Evolutionary conservation across 2,329 filamentous ascomycete species (phyloP), one percentile per base, ranked within the genome.

Genomic region (Penicillium frequentans): DNA sequence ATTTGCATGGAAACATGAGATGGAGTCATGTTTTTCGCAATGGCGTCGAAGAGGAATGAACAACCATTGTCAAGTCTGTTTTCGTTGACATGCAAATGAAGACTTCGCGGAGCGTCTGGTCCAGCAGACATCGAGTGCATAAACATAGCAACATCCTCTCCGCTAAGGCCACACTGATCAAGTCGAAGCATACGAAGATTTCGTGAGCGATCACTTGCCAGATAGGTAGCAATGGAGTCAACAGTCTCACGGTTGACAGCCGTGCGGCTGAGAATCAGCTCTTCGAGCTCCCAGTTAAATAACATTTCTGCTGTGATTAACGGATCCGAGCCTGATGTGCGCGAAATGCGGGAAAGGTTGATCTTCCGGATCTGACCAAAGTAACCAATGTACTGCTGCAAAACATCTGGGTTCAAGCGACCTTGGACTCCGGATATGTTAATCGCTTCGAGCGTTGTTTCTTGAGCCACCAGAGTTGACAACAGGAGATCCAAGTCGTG

Each of bases 361-460:
- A 90, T 77, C 62, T 84, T 87, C 42, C 86, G 82, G 37, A 90
- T 82, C 55, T 84, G 86, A 35, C 82, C 82, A 73, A 90, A 89
- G 54, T 86, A 84, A 24, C 84, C 83, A 68, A 90, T 84, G 58
- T 88, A 85, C 49, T 83, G 82, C 62, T 88, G 86, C 52, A 90
- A 86, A n/a, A 82, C 77, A 16, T 84, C 78, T 0, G 87, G 84
- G 52, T 84, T 85, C 39, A 90, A 76, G 1, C 87, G 82, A 29
- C 86, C 86, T 56, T 85, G 83, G 59, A 89, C 86, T 13, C 85
- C 85, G 3, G 87, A 88, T 13, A 90, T 82, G 66, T 90, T 82
- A 57, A 90, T 77, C 1, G 83, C 83, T 68, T 90, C 87, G 23
- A 90, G 70, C 0, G 87, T 90, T 33, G 82, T 83, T 61, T 87